Evolutionary conservation across 2,329 filamentous ascomycete genomes (phyloP).

Genomic region (Cercospora brassicicola): DNA sequence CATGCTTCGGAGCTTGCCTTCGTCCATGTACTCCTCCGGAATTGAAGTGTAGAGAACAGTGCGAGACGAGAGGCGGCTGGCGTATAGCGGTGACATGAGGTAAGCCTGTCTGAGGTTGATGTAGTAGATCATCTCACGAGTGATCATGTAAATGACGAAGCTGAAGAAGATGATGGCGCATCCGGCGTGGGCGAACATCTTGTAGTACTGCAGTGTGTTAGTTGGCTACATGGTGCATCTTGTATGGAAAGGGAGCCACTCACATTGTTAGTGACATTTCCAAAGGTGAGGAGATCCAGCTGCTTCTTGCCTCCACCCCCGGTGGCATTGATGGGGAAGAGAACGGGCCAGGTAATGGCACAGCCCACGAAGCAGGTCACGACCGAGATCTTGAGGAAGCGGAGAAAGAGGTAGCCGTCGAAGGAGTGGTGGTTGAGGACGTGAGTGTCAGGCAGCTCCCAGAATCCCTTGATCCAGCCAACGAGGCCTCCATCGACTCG

Average conservation of each 20-base stretch:
- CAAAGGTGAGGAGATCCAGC: conserved; percentile 75
- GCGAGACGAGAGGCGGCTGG: conserved; percentile 81
- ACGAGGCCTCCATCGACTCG: conserved; percentile 37
- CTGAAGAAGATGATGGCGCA: conserved; percentile 79
- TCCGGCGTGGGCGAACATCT: conserved; percentile 79
- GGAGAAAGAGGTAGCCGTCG: conserved; percentile 86
- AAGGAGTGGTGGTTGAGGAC: conserved; percentile 88
- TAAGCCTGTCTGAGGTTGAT: conserved; percentile 93
- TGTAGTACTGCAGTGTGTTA: conserved; percentile 47
- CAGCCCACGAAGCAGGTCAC: conserved; percentile 81
- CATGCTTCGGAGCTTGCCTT: conserved; percentile 72
- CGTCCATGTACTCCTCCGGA: conserved; percentile 73
- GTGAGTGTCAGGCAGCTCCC: conserved; percentile 67
- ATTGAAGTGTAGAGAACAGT: conserved; percentile 89
- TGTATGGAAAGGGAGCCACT: neutral
- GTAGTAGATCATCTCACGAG: conserved; percentile 85
- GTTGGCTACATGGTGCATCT: neutral
- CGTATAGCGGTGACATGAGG: conserved; percentile 78
- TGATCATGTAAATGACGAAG: conserved; percentile 85
- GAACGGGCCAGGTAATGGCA: conserved; percentile 79
- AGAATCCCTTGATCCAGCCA: conserved; percentile 51
- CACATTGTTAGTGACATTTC: conserved; percentile 12
- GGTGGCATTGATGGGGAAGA: conserved; percentile 86
- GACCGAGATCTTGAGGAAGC: conserved; percentile 77
- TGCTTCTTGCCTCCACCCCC: conserved; percentile 65